Conservation (phyloP, 306 rosid genomes). For the Luffa acutangula region DNA sequence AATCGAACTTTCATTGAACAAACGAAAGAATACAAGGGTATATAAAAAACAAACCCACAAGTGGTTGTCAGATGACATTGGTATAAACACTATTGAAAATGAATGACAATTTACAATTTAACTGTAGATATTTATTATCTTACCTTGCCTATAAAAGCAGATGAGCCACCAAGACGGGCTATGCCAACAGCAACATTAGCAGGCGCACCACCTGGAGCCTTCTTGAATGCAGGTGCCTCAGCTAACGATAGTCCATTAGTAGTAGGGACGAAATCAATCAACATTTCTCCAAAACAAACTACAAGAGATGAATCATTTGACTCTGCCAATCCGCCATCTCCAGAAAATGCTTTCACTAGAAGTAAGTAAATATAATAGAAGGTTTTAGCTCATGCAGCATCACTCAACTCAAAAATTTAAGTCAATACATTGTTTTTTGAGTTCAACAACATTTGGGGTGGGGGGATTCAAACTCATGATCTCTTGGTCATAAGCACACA, state of each 20-base stretch:
- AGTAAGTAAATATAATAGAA: neutral
- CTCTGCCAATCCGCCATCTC: slow-evolving; percentile 34
- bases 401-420: neutral
- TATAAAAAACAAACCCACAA: no score
- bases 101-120: neutral
- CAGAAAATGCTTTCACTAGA: slow-evolving; percentile 54
- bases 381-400: slow-evolving; percentile 12
- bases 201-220: slow-evolving; percentile 98
- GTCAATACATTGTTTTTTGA: no score
- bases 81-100: neutral
- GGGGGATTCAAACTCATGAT: no score
- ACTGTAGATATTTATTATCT: neutral
- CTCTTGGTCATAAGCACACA: no score
- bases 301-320: slow-evolving; percentile 66
- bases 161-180: slow-evolving; percentile 85
- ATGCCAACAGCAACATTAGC: slow-evolving; percentile 97
- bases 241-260: slow-evolving; percentile 70
- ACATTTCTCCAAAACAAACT: slow-evolving; percentile 93
- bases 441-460: no score
- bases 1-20: no score
- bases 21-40: no score
- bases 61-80: no score
- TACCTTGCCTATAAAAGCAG: slow-evolving; percentile 97
- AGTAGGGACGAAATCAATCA: slow-evolving; percentile 93
- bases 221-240: slow-evolving; percentile 83